phyloP scores from a whole-genome alignment of 768 basidiomycete genomes.

The Suillus tomentosus region DNA sequence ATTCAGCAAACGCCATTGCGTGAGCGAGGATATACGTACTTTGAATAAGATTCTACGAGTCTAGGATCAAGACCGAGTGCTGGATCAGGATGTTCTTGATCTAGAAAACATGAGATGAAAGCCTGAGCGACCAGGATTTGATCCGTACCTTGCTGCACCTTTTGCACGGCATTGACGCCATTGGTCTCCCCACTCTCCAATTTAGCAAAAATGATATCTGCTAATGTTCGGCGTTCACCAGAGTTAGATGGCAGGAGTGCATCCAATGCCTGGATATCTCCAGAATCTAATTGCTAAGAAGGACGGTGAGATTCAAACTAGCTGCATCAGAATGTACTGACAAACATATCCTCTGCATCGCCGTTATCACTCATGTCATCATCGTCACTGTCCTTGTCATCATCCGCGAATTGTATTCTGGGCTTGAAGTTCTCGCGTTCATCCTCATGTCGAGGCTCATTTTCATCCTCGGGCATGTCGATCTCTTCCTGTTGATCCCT shows the following conservation, averaged over 20 bases:
- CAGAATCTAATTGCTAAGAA: constrained; percentile 82
- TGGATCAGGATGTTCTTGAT: constrained; percentile 67
- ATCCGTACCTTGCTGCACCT: constrained; percentile 56
- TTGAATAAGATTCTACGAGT: constrained; percentile 90
- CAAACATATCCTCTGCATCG: constrained; percentile 65
- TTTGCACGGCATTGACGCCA: constrained; percentile 56
- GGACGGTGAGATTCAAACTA: constrained; percentile 12
- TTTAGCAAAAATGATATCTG: constrained; percentile 96
- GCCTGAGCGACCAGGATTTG: background rate
- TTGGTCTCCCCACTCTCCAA: constrained; percentile 64
- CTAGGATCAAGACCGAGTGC: constrained; percentile 88
- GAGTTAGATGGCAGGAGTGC: constrained; percentile 74
- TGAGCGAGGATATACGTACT: constrained; percentile 55
- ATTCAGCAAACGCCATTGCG: constrained; percentile 11
- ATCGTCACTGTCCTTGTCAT: constrained; percentile 41
- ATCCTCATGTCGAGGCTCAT: constrained; percentile 40
- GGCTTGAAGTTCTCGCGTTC: constrained; percentile 25
- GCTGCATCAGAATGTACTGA: constrained; percentile 35
- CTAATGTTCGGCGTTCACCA: constrained; percentile 81
- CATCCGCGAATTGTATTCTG: constrained; percentile 44
- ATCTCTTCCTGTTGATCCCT: constrained; percentile 92
- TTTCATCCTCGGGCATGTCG: constrained; percentile 60
- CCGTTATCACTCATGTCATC: constrained; percentile 43
- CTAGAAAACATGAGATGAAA: constrained; percentile 30
- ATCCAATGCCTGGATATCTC: constrained; percentile 86